Base-by-base conservation (phyloP, 1,284 basidiomycete genomes). In the Microbotryum scabiosae region DNA sequence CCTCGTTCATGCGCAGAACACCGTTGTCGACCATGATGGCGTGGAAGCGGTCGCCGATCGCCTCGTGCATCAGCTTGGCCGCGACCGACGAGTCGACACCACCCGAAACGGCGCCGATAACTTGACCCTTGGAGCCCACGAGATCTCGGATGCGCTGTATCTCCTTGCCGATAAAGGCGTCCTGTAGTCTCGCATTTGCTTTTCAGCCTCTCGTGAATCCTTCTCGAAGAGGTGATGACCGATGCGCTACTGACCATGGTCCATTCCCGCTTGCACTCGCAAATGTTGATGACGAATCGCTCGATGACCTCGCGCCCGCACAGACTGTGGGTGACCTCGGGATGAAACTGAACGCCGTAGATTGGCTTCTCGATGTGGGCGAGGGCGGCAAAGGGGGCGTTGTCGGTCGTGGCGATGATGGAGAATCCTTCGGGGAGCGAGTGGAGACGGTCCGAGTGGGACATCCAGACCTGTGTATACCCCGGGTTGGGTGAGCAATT, bases 1-100 rank as follows among this genome's bases (percentile, higher is more conserved):
- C 92, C 75, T 99, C 96, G 75, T 97, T 86, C 70, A 87, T 78
- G 55, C 96, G 87, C 36, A 99, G 81, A 44, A 98, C 94, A 68
- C 96, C 96, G 73, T 98, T 98, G 79, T 98, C 96, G 56, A 98
- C 96, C 92, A 98, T 96, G 78, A 98, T 96, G 14, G 94, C 96
- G 74, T 97, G 96, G 82, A 99, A 99, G 64, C 91, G 82, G 75
- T 97, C 91, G 44, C 96, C 96, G 69, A 99, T 98, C 23, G 96
- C 96, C 79, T 97, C 93, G 72, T 98, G 92, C 96, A 99, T 99
- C 62, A 98, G 82, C 78, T 97, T 97, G 52, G 96, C 96, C 12
- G 96, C 96, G 23, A 99, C 96, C 0, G 90, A 91, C 69, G 91
- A 96, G 76, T 98, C 96, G 54, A 99, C 96, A 66, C 96, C 96